Evolutionary conservation across 2,329 filamentous ascomycete genomes (phyloP).

Genomic region (Penicillium sp.): DNA sequence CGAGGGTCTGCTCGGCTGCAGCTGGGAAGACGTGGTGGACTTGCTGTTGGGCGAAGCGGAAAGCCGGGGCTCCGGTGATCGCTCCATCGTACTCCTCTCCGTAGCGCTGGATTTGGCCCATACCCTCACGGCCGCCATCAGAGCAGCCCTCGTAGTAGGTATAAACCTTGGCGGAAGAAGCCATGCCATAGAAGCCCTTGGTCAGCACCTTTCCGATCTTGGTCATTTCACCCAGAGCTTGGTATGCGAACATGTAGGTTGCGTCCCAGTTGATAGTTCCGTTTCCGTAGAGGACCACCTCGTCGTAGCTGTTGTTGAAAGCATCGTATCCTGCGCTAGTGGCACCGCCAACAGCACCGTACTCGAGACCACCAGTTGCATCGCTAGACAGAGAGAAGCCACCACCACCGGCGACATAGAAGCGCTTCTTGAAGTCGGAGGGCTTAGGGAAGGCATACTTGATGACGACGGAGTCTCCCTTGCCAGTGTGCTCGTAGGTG

Average conservation of each 20-base stretch:
- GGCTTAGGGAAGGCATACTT: conserved; percentile 37
- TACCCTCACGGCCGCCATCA: conserved; percentile 54
- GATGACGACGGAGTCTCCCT: conserved; percentile 38
- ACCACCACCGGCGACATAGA: conserved; percentile 47
- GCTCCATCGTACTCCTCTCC: conserved; percentile 48
- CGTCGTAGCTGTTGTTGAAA: conserved; percentile 37
- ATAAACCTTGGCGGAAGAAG: conserved; percentile 27
- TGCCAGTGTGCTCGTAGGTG: conserved; percentile 43
- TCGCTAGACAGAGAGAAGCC: conserved; percentile 42
- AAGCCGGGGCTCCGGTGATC: conserved; percentile 48
- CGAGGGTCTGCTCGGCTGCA: conserved; percentile 40
- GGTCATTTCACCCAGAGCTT: conserved; percentile 53
- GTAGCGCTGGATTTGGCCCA: conserved; percentile 53
- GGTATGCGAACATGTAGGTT: conserved; percentile 43
- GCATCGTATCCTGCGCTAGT: conserved; percentile 48
- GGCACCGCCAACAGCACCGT: conserved; percentile 42
- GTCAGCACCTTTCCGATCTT: conserved; percentile 46
- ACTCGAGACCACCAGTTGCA: conserved; percentile 42
- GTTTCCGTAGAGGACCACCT: conserved; percentile 46
- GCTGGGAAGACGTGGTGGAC: conserved; percentile 42
- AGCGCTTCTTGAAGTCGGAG: conserved; percentile 45
- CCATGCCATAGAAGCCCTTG: conserved; percentile 40
- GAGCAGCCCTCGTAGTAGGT: conserved; percentile 57
- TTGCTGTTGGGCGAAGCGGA: conserved; percentile 46
- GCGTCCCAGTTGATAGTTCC: conserved; percentile 43